Percentiles rank a stretch among this genome's conserved stretches.
Evolutionary conservation across 257 asterid genomes (phyloP).

Genomic region (Solanum dulcamara): DNA sequence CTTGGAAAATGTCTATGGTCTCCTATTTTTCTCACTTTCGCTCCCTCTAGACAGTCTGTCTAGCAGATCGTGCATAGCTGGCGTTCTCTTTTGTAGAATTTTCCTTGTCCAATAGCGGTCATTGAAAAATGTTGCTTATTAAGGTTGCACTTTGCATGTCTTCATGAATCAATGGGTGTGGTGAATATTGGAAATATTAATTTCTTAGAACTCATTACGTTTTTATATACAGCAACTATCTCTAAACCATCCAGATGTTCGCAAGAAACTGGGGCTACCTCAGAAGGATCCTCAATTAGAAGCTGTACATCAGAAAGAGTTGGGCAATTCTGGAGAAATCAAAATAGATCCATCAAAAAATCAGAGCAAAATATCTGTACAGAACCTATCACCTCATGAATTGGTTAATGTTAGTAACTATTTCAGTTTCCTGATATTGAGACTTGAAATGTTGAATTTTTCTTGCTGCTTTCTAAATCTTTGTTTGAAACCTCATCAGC

Average conservation of each 20-base stretch:
- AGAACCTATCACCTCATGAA: constrained; percentile 51
- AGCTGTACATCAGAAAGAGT: constrained; percentile 22
- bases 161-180: not conserved
- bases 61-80: not conserved
- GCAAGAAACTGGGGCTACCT: constrained; percentile 66
- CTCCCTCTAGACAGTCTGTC: not conserved
- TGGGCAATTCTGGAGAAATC: constrained; percentile 13
- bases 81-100: not conserved
- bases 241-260: constrained; percentile 52
- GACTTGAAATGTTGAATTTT: not conserved
- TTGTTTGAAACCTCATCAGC: not conserved
- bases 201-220: not conserved
- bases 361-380: constrained; percentile 36
- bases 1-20: not conserved
- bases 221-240: constrained; percentile 46
- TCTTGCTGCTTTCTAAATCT: not conserved
- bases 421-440: not conserved
- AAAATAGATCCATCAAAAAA: constrained; percentile 24
- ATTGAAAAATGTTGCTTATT: not conserved
- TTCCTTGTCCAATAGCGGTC: not conserved
- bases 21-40: not conserved
- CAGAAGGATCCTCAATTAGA: constrained; percentile 20
- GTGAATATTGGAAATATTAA: not conserved
- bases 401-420: constrained; percentile 51
- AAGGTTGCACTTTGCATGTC: not conserved